These are phyloP conservation scores for Guadua angustifolia DNA, from an alignment of 176 grass and related monocot genomes.

Conservation along the genomic window DNA sequence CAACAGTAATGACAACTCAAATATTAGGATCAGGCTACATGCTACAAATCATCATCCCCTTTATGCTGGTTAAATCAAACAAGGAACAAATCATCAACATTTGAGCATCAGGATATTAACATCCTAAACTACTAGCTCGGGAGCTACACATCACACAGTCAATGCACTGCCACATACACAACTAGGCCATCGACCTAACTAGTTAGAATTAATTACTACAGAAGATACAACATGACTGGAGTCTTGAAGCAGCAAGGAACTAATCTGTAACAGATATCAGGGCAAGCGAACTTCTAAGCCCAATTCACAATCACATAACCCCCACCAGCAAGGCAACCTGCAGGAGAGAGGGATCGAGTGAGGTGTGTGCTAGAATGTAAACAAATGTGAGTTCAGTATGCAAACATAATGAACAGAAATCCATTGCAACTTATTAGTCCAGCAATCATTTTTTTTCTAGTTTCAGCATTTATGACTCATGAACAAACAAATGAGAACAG, in stretches of 20 bases:
- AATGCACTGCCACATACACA: slow-evolving; percentile 35
- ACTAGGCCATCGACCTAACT: slow-evolving; percentile 51
- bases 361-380: neutral
- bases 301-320: slow-evolving; percentile 29
- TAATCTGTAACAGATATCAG: slow-evolving; percentile 31
- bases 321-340: slow-evolving; percentile 43
- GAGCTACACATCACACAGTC: slow-evolving; percentile 44
- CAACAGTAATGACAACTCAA: neutral
- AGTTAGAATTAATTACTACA: slow-evolving; percentile 46
- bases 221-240: slow-evolving; percentile 28
- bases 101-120: slow-evolving; percentile 49
- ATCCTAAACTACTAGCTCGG: slow-evolving; percentile 46
- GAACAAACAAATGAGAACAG: neutral
- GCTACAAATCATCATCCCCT: slow-evolving; percentile 30
- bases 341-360: slow-evolving; percentile 23
- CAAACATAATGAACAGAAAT: slow-evolving; percentile 21
- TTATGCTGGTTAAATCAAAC: slow-evolving; percentile 26
- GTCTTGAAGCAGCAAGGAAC: slow-evolving; percentile 43
- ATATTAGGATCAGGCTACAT: slow-evolving; percentile 41
- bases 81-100: slow-evolving; percentile 43
- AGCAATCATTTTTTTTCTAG: neutral
- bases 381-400: neutral
- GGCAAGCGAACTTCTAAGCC: slow-evolving; percentile 30
- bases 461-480: neutral
- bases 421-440: neutral